Base-by-base conservation (phyloP, 805 yeast genomes). In the Saccharomycopsis javanensis region DNA sequence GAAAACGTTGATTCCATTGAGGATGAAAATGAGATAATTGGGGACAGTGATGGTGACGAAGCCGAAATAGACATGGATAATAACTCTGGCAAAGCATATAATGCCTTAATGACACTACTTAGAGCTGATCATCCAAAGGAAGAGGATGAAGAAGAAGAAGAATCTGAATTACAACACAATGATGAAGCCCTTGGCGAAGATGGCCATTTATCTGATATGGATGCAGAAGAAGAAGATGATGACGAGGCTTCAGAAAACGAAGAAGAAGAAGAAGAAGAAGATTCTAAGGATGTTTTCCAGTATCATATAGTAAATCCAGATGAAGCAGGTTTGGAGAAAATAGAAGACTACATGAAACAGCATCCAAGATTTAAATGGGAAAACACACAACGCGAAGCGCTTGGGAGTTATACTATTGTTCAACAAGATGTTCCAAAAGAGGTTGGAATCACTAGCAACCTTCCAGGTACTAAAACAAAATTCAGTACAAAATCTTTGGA, bases 221-320 rank as follows among this genome's bases (percentile, higher is more conserved):
- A 53, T n/a, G n/a, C 61, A 45, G 55, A 62, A 63, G 53, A 53
- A 23, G 54, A 52, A 28, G 67, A 46, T 1, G 65, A 54, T 30
- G 70, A 61, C 33, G 60, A 53, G n/a, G 57, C 55, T n/a, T n/a
- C n/a, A 13, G 62, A 62, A 4, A 64, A 61, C 25, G 66, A 64
- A 18, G 69, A 66, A 7, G 71, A 67, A 6, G 67, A 58, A 15
- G 66, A 61, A 30, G 75, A 75, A 37, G 73, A 70, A 25, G 74
- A 71, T 51, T 55, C 62, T 10, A 67, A 69, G 6, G 97, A 92
- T 70, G 88, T 96, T 0, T 90, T 87, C 64, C 87, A 86, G 60
- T 65, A 71, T 11, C 98, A 91, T 68, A 91, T 86, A 69, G 85
- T 83, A 52, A 70, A 73, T 20, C 72, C 79, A 50, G 56, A 53